Base-by-base conservation (phyloP, 2,329 filamentous ascomycete genomes). In the Zymoseptoria tritici region DNA sequence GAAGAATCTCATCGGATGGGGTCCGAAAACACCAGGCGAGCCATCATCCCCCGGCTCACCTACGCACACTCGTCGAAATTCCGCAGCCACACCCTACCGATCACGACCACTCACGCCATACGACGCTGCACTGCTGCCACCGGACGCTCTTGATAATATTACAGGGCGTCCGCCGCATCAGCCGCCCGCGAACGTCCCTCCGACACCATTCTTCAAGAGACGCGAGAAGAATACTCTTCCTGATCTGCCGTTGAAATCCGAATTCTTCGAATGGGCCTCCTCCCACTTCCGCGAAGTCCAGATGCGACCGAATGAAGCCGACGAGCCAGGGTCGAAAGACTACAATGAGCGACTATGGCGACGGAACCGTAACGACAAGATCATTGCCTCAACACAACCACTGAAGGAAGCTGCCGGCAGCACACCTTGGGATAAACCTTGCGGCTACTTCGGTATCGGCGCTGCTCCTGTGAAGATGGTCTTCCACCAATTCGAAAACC, bases 261-360 rank as follows among this genome's bases (percentile, higher is more conserved):
- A 83, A 8, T 96, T 97, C 74, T 81, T 96, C 63, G 90, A 96
- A 64, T 99, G 93, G 92, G 96, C 92, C 3, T 91, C 94, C 52
- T 93, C 86, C 74, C 97, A 99, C 73, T 99, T 97, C 81, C 90
- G 92, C 29, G 92, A 97, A 74, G 94, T 94, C 31, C 94, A 99
- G 75, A 97, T 99, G 94, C 95, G 94, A 72, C 88, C 91, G 2
- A 92, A 89, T 60, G 94, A 99, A 73, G 90, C 92, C 22, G 94
- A 99, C 68, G 94, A 99, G 71, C 94, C 94, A 13, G 94, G 94
- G 36, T 97, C 91, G 70, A 90, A 90, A 16, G 92, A 97, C 73
- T 99, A 97, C 76, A 99, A 99, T 68, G 88, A 94, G 71, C 86
- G 94, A 16, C 79, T 99, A 2, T 99, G 94, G 94, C 83, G 93